Base-by-base conservation (phyloP, 805 yeast genomes). In the Sungouiella thailandica region DNA sequence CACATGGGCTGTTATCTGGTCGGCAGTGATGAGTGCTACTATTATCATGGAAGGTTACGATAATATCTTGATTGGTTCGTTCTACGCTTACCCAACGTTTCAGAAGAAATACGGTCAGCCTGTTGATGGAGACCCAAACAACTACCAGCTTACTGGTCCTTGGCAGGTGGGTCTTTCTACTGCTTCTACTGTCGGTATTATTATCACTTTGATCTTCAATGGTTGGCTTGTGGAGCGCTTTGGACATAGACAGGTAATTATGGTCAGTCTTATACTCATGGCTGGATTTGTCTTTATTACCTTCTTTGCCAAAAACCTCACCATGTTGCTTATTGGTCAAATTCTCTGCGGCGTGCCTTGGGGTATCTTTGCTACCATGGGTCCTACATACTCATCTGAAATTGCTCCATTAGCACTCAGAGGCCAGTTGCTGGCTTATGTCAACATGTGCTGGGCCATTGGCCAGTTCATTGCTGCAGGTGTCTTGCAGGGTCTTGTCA, bases 381-480 rank as follows among this genome's bases (percentile, higher is more conserved):
- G 75, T 3, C 70, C 74, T 7, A 55, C 76, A 3, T 76, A 76
- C 47, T 76, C 80, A n/a, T 61, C 77, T n/a, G 83, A 76, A 46
- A 74, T 74, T 19, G 64, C 76, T 40, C 81, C 81, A 0, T 46
- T 71, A 10, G 66, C 66, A 7, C 58, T 77, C 36, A 62, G 82
- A 39, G 59, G 63, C 31, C 70, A 69, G 42, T 55, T 76, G 33
- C 65, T 80, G 11, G 62, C 76, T 4, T 68, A 60, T 37, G 68
- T 69, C 39, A 74, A 73, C 50, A 45, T 70, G 31, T 70, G 77
- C 47, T 75, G 77, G 77, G 69, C 68, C 23, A 48, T 72, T 39
- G 84, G 84, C 25, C 81, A 76, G 47, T 58, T 78, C 23, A 56
- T 77, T 36, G 63, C 76, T 7, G 55, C 76, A 7, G 78, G 82